Conservation (phyloP, 768 basidiomycete species). For the Kwoniella newhampshirensis region DNA sequence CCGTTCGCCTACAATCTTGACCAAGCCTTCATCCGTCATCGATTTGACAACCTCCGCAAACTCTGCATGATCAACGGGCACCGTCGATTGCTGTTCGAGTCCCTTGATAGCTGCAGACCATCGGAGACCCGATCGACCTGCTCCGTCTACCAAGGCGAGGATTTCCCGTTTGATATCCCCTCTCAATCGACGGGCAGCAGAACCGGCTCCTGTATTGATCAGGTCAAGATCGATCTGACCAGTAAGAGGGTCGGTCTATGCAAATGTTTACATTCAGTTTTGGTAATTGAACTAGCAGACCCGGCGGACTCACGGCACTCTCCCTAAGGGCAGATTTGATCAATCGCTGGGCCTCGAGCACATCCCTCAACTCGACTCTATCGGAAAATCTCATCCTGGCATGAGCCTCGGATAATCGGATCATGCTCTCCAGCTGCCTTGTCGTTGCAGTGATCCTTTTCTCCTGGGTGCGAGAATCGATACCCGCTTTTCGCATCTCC, state of each 20-base stretch:
- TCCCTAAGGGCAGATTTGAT: conserved; percentile 96
- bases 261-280: not conserved
- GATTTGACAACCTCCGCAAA: conserved; percentile 60
- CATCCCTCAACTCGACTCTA: conserved; percentile 82
- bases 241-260: conserved; percentile 82
- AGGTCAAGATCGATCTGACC: conserved; percentile 96
- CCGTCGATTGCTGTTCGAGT: conserved; percentile 78
- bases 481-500: conserved; percentile 85
- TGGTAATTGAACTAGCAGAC: not conserved
- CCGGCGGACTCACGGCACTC: conserved; percentile 50
- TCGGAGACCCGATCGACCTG: conserved; percentile 61
- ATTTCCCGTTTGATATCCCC: conserved; percentile 84
- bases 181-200: conserved; percentile 76
- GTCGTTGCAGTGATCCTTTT: conserved; percentile 98
- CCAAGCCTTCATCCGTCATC: conserved; percentile 74
- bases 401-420: conserved; percentile 92
- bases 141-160: conserved; percentile 38
- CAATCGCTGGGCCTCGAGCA: conserved; percentile 85
- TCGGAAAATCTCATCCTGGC: conserved; percentile 91
- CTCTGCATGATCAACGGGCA: conserved; percentile 74
- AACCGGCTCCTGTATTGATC: conserved; percentile 87
- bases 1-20: conserved; percentile 83
- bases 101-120: conserved; percentile 80
- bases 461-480: conserved; percentile 81
- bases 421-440: conserved; percentile 94